These are phyloP conservation scores for Groenewaldozyma auringiensis DNA, from an alignment of 1,139 yeast genomes.

Conservation along the genomic window DNA sequence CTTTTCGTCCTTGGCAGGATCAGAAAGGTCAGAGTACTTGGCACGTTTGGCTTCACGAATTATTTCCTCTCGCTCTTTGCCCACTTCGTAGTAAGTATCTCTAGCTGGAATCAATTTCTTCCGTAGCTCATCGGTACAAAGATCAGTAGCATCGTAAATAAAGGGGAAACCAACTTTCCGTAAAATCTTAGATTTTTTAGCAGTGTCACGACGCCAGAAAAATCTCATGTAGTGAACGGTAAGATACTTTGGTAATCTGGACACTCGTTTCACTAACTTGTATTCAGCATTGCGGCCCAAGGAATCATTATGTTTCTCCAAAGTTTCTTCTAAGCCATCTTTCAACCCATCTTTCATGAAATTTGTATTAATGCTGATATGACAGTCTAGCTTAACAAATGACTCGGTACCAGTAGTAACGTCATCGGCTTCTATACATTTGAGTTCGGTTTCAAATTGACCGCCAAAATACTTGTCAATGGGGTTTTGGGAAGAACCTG, in stretches of 20 bases:
- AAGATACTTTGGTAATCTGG: slow-evolving; percentile 77
- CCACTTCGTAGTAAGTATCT: slow-evolving; percentile 69
- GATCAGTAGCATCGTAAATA: slow-evolving; percentile 68
- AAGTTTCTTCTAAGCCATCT: slow-evolving; percentile 63
- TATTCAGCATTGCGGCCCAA: slow-evolving; percentile 66
- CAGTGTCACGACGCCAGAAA: slow-evolving; percentile 90
- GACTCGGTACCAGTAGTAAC: slow-evolving; percentile 44
- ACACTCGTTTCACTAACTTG: slow-evolving; percentile 59
- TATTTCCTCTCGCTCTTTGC: slow-evolving; percentile 67
- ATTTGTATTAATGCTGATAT: slow-evolving; percentile 77
- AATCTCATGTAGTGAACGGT: slow-evolving; percentile 91
- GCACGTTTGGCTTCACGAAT: slow-evolving; percentile 69
- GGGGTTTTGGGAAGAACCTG: slow-evolving; percentile 9
- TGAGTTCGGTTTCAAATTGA: slow-evolving; percentile 53
- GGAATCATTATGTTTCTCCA: slow-evolving; percentile 69
- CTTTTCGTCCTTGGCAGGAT: slow-evolving; percentile 33
- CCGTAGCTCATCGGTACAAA: slow-evolving; percentile 70
- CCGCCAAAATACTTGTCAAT: slow-evolving; percentile 57
- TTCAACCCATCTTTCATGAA: slow-evolving; percentile 80
- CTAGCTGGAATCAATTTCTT: slow-evolving; percentile 60
- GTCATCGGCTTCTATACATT: slow-evolving; percentile 45
- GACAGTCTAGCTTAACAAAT: slow-evolving; percentile 74
- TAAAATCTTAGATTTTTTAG: slow-evolving; percentile 83
- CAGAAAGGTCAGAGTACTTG: slow-evolving; percentile 27
- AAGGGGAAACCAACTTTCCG: slow-evolving; percentile 94